phyloP scores from a whole-genome alignment of 169 alveolate genomes.

The Babesia bovis region DNA sequence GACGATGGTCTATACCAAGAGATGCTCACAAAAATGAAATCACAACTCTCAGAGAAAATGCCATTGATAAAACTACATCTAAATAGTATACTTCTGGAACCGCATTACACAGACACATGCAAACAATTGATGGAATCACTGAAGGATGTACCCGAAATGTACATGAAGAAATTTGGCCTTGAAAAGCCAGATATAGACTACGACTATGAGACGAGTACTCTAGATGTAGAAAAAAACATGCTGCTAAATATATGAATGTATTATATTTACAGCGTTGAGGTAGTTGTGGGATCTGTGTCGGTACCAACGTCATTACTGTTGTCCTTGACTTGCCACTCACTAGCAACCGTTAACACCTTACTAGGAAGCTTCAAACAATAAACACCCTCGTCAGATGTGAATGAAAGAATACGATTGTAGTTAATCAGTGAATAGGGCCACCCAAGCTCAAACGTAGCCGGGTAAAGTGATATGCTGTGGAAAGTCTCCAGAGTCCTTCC shows the following conservation, averaged over 20 bases:
- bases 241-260: neutral
- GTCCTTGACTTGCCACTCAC: slow-evolving; percentile 7
- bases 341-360: slow-evolving; percentile 6
- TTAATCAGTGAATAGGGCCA: slow-evolving; percentile 58
- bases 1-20: slow-evolving; percentile 12
- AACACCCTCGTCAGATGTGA: slow-evolving; percentile 64
- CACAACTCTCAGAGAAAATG: neutral
- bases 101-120: neutral
- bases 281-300: neutral
- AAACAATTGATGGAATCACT: neutral
- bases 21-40: neutral
- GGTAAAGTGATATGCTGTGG: slow-evolving; percentile 15
- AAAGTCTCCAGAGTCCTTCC: slow-evolving; percentile 34
- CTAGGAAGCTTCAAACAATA: slow-evolving; percentile 42
- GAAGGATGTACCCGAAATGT: slow-evolving; percentile 5
- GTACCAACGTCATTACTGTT: neutral
- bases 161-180: slow-evolving; percentile 6
- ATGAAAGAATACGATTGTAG: slow-evolving; percentile 37
- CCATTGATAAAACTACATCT: slow-evolving; percentile 8
- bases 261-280: neutral
- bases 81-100: neutral
- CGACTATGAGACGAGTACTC: neutral
- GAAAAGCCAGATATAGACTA: neutral
- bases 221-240: neutral
- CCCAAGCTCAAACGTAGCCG: slow-evolving; percentile 55